Evolutionary conservation across 176 grass and related monocot genomes (phyloP).

Genomic region (Lolium rigidum): DNA sequence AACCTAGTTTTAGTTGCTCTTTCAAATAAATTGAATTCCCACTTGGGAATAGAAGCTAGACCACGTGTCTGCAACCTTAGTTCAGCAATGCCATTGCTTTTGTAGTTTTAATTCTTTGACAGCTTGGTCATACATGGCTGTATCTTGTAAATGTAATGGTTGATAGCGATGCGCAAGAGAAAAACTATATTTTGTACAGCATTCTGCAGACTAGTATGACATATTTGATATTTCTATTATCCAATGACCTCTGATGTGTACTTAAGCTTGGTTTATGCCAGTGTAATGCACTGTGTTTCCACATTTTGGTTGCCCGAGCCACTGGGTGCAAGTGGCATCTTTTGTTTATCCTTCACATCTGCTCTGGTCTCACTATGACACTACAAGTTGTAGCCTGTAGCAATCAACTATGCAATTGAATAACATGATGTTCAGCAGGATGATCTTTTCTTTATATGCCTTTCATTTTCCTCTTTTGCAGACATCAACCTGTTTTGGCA

Average conservation of each 20-base stretch:
- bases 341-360: slow-evolving; percentile 9
- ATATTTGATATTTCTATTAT: slow-evolving; percentile 45
- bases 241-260: slow-evolving; percentile 15
- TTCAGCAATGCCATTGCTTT: slow-evolving; percentile 7
- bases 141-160: not conserved
- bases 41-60: slow-evolving; percentile 1
- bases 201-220: not conserved
- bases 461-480: slow-evolving; percentile 46
- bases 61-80: slow-evolving; percentile 16
- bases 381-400: not conserved
- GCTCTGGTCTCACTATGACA: slow-evolving; percentile 25
- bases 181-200: slow-evolving; percentile 20
- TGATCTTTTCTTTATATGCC: not conserved
- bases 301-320: slow-evolving; percentile 22
- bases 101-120: slow-evolving; percentile 11
- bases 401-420: slow-evolving; percentile 18
- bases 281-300: slow-evolving; percentile 21
- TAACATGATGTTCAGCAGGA: slow-evolving; percentile 12
- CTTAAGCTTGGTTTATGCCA: slow-evolving; percentile 18
- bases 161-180: not conserved
- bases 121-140: not conserved
- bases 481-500: slow-evolving; percentile 80
- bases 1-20: not conserved
- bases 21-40: slow-evolving; percentile 21
- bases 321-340: slow-evolving; percentile 20